Base-by-base conservation (phyloP, 1,139 yeast genomes). In the Torulaspora globosa region DNA sequence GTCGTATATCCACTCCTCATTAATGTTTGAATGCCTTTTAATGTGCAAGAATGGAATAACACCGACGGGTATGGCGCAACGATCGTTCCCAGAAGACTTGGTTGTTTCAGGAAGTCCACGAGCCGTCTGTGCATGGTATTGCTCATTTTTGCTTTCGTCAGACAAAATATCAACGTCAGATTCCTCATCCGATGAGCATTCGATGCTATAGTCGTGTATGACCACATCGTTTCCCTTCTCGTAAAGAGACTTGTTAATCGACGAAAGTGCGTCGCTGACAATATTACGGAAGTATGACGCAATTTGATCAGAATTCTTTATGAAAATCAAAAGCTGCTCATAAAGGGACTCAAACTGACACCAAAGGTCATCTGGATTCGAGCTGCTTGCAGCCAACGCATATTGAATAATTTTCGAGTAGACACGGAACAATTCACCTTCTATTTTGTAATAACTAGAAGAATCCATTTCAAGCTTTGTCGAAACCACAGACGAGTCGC, bases 21-120 rank as follows among this genome's bases (percentile, higher is more conserved):
- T 75, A 49, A 74, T 74, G 56, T 70, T 66, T 70, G 74, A 69
- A 73, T 81, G 83, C 69, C 74, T 78, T 74, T 86, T 88, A 60
- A 89, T 74, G 70, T 87, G 92, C 68, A 89, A 78, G 80, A 86
- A 88, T 54, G 96, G 97, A 56, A 88, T 76, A 44, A 94, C 86
- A 67, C 85, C 90, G 37, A 83, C 75, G 49, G 86, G 84, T 47
- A 82, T 74, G 34, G 78, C 69, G 23, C 39, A 45, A 78, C 26
- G 78, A 75, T 41, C 74, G 76, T 38, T 75, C 11, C 15, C 74
- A 36, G 71, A 75, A 43, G 63, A 58, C 49, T 67, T 70, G 44
- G 59, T 61, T 48, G 68, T 71, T 54, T 70, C 50, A 5, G 21
- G 39, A 10, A 26, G 18, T 8, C 26, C 24, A 15, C 37, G 26